Conservation (phyloP, 208 protist genomes). For the Crithidia thermophila region DNA sequence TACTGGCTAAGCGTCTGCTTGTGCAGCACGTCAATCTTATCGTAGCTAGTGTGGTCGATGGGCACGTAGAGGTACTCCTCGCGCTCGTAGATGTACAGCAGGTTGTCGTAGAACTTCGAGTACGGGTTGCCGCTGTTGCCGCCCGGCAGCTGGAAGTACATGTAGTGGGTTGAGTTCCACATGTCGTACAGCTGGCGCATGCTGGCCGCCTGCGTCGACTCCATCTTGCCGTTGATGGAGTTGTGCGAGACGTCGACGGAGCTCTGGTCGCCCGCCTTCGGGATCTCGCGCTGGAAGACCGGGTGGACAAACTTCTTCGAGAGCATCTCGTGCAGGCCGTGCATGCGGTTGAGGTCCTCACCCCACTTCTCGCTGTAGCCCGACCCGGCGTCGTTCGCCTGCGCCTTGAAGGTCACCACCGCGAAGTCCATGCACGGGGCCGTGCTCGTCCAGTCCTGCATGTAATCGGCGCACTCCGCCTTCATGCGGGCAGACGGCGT, state of each 20-base stretch:
- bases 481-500: slow-evolving; percentile 26
- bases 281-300: slow-evolving; percentile 53
- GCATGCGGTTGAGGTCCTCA: slow-evolving; percentile 54
- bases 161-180: slow-evolving; percentile 27
- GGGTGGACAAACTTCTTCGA: slow-evolving; percentile 35
- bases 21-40: slow-evolving; percentile 18
- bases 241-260: slow-evolving; percentile 52
- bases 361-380: slow-evolving; percentile 48
- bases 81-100: slow-evolving; percentile 41
- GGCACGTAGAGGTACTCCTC: slow-evolving; percentile 48
- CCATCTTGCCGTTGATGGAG: slow-evolving; percentile 35
- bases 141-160: slow-evolving; percentile 51
- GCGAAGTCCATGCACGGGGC: slow-evolving; percentile 41
- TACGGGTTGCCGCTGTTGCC: slow-evolving; percentile 71
- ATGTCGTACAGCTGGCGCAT: slow-evolving; percentile 62
- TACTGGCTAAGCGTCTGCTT: slow-evolving; percentile 24
- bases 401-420: slow-evolving; percentile 23
- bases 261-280: slow-evolving; percentile 54
- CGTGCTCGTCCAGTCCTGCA: slow-evolving; percentile 16
- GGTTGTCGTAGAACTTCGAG: slow-evolving; percentile 59
- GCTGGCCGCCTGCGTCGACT: slow-evolving; percentile 52
- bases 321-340: slow-evolving; percentile 50
- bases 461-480: slow-evolving; percentile 34
- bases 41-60: slow-evolving; percentile 9
- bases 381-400: slow-evolving; percentile 19